Evolutionary conservation across 129 eudicot genomes (phyloP).

Genomic region (Pulicaria dysenterica): DNA sequence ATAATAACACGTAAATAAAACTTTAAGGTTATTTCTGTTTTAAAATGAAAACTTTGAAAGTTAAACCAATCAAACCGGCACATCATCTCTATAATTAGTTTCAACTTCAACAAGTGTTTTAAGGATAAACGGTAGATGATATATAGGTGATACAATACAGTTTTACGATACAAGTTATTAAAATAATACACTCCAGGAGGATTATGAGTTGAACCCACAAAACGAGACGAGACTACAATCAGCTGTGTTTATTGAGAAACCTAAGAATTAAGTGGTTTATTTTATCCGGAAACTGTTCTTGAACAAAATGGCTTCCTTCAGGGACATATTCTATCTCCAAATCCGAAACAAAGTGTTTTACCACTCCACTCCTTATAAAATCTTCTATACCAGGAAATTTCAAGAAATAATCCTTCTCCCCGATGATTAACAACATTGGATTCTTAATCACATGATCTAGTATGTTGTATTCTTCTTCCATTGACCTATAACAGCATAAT

Average conservation of each 20-base stretch:
- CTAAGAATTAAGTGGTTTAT: conserved; percentile 42
- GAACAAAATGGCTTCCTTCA: conserved; percentile 52
- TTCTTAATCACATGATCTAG: conserved; percentile 39
- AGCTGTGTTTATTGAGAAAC: conserved; percentile 44
- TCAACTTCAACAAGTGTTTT: too few relatives aligned
- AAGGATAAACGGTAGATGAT: too few relatives aligned
- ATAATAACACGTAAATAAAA: too few relatives aligned
- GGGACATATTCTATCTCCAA: conserved; percentile 40
- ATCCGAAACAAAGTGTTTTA: conserved; percentile 32
- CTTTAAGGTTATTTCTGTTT: too few relatives aligned
- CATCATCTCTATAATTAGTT: too few relatives aligned
- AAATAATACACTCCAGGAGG: too few relatives aligned
- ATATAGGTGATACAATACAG: too few relatives aligned
- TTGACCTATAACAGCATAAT: conserved; percentile 33
- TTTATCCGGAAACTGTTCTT: conserved; percentile 50
- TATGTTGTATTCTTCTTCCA: conserved; percentile 42
- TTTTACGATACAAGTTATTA: too few relatives aligned
- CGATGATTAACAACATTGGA: conserved; percentile 50
- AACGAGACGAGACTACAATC: conserved; percentile 12
- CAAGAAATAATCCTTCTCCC: conserved; percentile 52
- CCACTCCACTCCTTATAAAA: conserved; percentile 37
- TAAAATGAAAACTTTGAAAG: too few relatives aligned
- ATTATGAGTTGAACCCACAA: neutral
- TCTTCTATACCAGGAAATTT: conserved; percentile 40
- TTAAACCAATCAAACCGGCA: too few relatives aligned